phyloP scores from a whole-genome alignment of 805 yeast species.

The Yarrowia osloensis region DNA sequence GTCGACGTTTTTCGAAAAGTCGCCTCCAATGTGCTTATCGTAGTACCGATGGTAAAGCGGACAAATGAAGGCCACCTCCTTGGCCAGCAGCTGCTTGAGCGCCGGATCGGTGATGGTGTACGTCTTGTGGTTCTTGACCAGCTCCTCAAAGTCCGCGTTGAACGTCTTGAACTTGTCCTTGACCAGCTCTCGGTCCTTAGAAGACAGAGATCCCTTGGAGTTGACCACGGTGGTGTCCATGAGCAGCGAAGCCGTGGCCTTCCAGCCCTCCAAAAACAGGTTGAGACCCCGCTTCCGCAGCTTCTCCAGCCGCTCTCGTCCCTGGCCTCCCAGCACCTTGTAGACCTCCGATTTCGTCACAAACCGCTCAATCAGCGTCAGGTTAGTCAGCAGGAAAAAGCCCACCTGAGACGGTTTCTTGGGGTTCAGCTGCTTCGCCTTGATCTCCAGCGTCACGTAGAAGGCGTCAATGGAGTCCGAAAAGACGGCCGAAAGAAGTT shows the following conservation, averaged over 20 bases:
- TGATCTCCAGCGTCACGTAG: constrained; percentile 62
- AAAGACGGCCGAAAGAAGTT: constrained; percentile 63
- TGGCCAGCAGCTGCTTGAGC: constrained; percentile 61
- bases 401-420: constrained; percentile 54
- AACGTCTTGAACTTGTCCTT: constrained; percentile 84
- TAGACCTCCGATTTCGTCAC: constrained; percentile 49
- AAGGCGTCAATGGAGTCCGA: constrained; percentile 80
- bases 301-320: constrained; percentile 63
- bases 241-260: constrained; percentile 68
- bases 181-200: constrained; percentile 76
- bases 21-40: constrained; percentile 70
- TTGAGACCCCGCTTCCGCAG: constrained; percentile 73
- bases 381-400: constrained; percentile 66
- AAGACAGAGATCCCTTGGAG: constrained; percentile 50
- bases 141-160: constrained; percentile 79
- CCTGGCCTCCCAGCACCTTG: constrained; percentile 57
- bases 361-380: constrained; percentile 73
- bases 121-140: constrained; percentile 63
- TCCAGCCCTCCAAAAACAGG: constrained; percentile 74
- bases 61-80: constrained; percentile 71
- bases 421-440: constrained; percentile 47
- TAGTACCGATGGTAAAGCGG: constrained; percentile 86
- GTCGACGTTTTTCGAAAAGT: constrained; percentile 66
- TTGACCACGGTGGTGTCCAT: constrained; percentile 78
- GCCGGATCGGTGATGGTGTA: constrained; percentile 67